Conservation (phyloP, 1,284 basidiomycete genomes). For the Sporisorium exsertum region DNA sequence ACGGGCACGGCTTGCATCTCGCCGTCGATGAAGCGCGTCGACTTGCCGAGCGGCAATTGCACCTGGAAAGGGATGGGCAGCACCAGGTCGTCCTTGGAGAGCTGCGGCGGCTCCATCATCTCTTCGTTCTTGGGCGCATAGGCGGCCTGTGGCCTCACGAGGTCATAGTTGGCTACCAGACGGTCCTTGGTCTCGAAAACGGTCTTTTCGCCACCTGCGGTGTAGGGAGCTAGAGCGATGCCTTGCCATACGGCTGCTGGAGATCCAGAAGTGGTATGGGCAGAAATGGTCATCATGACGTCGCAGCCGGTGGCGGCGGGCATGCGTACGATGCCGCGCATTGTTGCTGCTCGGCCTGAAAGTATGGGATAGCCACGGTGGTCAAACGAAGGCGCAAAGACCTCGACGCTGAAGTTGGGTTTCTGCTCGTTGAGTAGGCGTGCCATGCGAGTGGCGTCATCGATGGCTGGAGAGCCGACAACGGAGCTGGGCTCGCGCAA, state of each 20-base stretch:
- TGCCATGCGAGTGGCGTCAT: conserved; percentile 31
- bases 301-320: conserved; percentile 49
- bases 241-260: conserved; percentile 64
- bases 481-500: conserved; percentile 33
- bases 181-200: conserved; percentile 57
- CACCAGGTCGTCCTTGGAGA: conserved; percentile 49
- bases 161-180: conserved; percentile 45
- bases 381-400: conserved; percentile 56
- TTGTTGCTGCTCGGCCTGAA: conserved; percentile 46
- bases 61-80: conserved; percentile 56
- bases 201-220: conserved; percentile 45
- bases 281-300: conserved; percentile 60
- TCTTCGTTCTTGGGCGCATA: conserved; percentile 49
- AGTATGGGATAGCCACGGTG: conserved; percentile 59
- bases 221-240: conserved; percentile 52
- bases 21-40: conserved; percentile 60
- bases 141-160: conserved; percentile 37
- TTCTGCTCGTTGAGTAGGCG: conserved; percentile 39
- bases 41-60: conserved; percentile 57
- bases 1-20: conserved; percentile 57
- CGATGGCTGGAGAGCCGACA: conserved; percentile 17
- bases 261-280: conserved; percentile 58
- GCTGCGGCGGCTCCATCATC: conserved; percentile 42
- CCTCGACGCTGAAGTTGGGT: conserved; percentile 60
- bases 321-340: conserved; percentile 55